These are phyloP conservation scores for Draba incana DNA, from an alignment of 345 rosid genomes.

Conservation along the genomic window DNA sequence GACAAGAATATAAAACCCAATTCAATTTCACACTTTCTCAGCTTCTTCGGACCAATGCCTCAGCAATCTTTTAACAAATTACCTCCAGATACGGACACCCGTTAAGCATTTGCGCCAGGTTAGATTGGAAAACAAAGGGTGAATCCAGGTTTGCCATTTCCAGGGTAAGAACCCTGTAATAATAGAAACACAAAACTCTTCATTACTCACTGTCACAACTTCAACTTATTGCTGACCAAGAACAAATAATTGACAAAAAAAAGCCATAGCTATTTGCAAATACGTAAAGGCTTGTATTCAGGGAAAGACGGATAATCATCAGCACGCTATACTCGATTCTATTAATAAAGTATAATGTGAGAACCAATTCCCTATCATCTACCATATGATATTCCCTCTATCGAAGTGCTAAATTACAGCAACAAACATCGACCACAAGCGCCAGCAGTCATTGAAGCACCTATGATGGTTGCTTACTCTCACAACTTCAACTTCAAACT, in stretches of 20 bases:
- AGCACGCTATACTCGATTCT: too few relatives aligned
- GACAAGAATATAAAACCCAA: conserved; percentile 41
- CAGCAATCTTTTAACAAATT: conserved; percentile 42
- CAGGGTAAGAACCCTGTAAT: conserved; percentile 49
- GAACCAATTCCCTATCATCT: too few relatives aligned
- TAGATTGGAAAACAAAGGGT: conserved; percentile 33
- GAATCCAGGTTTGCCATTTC: conserved; percentile 50
- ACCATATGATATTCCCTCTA: too few relatives aligned
- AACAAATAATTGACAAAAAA: background rate
- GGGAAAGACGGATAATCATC: background rate
- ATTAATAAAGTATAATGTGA: too few relatives aligned
- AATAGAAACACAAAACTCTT: conserved; percentile 5
- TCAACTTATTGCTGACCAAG: background rate
- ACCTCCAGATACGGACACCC: conserved; percentile 61
- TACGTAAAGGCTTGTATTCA: background rate
- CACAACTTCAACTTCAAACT: too few relatives aligned
- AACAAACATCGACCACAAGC: too few relatives aligned
- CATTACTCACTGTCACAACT: conserved; percentile 14
- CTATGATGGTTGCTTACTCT: too few relatives aligned
- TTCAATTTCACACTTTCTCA: conserved; percentile 40
- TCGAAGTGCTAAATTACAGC: too few relatives aligned
- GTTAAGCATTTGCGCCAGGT: conserved; percentile 47
- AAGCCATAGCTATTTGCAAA: background rate
- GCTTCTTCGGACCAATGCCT: conserved; percentile 43
- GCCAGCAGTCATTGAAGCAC: too few relatives aligned